These are phyloP conservation scores for Candida sanyaensis DNA, from an alignment of 1,139 yeast species.

Conservation along the genomic window DNA sequence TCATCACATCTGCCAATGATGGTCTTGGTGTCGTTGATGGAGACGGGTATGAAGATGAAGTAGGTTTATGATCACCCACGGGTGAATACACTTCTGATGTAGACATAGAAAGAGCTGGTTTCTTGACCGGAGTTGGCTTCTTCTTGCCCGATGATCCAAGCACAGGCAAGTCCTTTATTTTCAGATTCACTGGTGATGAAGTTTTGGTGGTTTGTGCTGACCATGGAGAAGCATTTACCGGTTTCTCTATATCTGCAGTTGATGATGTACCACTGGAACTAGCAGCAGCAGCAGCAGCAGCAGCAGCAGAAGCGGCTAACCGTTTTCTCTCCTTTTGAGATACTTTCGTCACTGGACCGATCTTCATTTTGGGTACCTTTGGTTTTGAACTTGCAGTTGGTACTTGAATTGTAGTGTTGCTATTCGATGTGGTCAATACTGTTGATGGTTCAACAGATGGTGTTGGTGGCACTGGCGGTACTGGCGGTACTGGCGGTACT, in stretches of 20 bases:
- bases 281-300: background rate
- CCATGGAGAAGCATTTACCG: slow-evolving; percentile 7
- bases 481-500: no score
- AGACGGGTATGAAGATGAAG: background rate
- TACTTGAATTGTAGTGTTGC: background rate
- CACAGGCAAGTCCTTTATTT: slow-evolving; percentile 14
- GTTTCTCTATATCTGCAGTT: no score
- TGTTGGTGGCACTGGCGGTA: no score
- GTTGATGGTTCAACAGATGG: background rate
- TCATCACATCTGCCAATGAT: slow-evolving; percentile 36
- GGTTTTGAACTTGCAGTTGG: slow-evolving; percentile 10
- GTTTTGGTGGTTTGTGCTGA: background rate
- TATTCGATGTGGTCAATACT: background rate
- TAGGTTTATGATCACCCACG: no score
- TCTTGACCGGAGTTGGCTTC: no score
- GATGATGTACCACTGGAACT: no score
- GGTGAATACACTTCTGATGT: no score
- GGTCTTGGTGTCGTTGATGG: background rate
- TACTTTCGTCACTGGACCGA: slow-evolving; percentile 38
- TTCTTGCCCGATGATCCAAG: slow-evolving; percentile 10
- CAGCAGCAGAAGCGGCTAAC: slow-evolving; percentile 17
- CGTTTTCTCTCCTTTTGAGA: slow-evolving; percentile 58
- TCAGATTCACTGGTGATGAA: background rate
- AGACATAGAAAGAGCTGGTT: no score
- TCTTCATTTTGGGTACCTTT: slow-evolving; percentile 28